phyloP scores from a whole-genome alignment of 495 filamentous ascomycete genomes.

The Xylaria scruposa region DNA sequence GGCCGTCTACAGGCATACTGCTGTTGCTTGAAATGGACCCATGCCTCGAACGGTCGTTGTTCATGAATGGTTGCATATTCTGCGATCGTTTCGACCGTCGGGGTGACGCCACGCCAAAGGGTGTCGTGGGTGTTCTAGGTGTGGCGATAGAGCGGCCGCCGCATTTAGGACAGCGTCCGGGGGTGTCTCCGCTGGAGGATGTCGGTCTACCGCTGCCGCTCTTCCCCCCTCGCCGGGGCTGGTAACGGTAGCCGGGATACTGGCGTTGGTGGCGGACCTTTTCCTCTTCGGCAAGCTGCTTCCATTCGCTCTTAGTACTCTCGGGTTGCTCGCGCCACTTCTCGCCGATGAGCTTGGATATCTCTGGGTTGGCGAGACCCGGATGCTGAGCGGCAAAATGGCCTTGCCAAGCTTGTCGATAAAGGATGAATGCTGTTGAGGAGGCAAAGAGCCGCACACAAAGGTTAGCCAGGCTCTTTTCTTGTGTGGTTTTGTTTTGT shows the following conservation, averaged over 20 bases:
- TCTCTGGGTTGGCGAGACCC: constrained; percentile 92
- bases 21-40: constrained; percentile 32
- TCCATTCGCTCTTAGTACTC: constrained; percentile 87
- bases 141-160: constrained; percentile 68
- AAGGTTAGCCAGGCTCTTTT: constrained; percentile 30
- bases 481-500: constrained; percentile 6
- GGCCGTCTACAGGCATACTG: constrained; percentile 31
- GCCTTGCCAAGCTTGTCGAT: constrained; percentile 91
- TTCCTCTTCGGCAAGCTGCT: constrained; percentile 90
- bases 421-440: constrained; percentile 89
- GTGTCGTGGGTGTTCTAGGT: constrained; percentile 60
- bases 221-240: constrained; percentile 79
- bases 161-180: constrained; percentile 65
- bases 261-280: constrained; percentile 88
- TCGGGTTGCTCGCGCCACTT: constrained; percentile 81
- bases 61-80: constrained; percentile 36
- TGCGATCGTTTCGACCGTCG: constrained; percentile 19
- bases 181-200: constrained; percentile 49
- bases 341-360: constrained; percentile 96
- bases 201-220: constrained; percentile 40
- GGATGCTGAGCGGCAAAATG: constrained; percentile 81
- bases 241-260: constrained; percentile 93
- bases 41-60: constrained; percentile 39
- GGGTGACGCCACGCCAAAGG: constrained; percentile 46
- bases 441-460: constrained; percentile 27